Evolutionary conservation across 2,329 filamentous ascomycete species (phyloP), one percentile per base, ranked within the genome.

Genomic region (Fusarium cyanostomum): DNA sequence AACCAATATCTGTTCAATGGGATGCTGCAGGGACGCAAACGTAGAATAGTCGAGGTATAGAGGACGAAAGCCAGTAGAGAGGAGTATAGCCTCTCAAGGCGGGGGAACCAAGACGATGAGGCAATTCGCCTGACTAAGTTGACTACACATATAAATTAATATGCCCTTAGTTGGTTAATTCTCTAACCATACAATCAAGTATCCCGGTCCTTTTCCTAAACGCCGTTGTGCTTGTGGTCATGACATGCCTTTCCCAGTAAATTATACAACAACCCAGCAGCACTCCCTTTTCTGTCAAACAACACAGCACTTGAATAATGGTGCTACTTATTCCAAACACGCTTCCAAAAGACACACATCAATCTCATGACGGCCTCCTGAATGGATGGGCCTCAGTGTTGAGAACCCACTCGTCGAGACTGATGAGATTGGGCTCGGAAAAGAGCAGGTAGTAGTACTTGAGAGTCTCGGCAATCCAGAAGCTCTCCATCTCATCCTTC

Each of bases 361-460:
- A 30, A 24, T 18, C 28, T 66, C 34, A 66, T 46, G 68, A 73
- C 9, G 81, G 80, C 66, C 83, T 74, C 71, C 74, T 79, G 68
- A 87, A 83, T 1, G 86, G 85, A 70, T 88, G 86, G 18, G 85
- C 86, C 75, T 88, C 86, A 0, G 86, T 88, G 71, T 88, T 88
- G 59, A 90, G 77, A 42, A 90, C 87, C 82, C 84, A 90, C 49
- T 89, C 86, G 73, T 91, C 89, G 53, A 91, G 77, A 70, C 84
- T 89, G 35, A 90, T 78, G n/a, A 89, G 77, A 46, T 83, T 80
- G 0, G 90, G 88, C 53, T 88, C 77, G 18, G 87, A 87, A 74
- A 91, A 97, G 45, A 96, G 82, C 54, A 97, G 76, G 74, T 92
- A 97, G 67, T 95, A 96, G 73, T 96, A 96, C 81, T 96, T 97